Base-by-base conservation (phyloP, 345 rosid genomes). In the Populus pruinosa region DNA sequence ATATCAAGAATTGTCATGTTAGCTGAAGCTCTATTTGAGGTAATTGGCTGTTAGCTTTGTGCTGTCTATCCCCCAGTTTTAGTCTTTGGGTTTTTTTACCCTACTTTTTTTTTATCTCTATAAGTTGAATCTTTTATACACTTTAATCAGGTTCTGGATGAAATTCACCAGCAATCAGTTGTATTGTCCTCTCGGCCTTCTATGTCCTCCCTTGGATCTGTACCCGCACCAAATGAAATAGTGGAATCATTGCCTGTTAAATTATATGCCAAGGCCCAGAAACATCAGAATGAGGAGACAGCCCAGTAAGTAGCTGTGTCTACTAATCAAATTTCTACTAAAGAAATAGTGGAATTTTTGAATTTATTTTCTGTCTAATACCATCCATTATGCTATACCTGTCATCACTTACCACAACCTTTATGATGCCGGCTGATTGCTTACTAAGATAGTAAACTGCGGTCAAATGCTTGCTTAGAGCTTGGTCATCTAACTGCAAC, bases 21-120 rank as follows among this genome's bases (percentile, higher is more conserved):
- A 83, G 99, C 98, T 61, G 99, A 96, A 89, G 99, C 98, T 77
- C 83, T 96, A 25, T 96, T 96, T 84, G 99, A 96, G 98, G 99
- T 93, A 76, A 80, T 70, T 29, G 39, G 17, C 67, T 64, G 5
- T 29, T 64, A 21, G 16, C 25, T 56, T 69, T 59, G 8, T 49
- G 12, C 41, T 67, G 68, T 11, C 35, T 75, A 71, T 53, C 65
- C 16, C 64, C 72, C 18, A 35, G 27, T 49, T n/a, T 72, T 39
- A 64, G 49, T 62, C 11, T 18, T 55, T 8, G 18, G 10, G 0
- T 69, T 13, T 16, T 39, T 56, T 62, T 53, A 49, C 10, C 13
- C 17, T 35, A 11, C 27, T 29, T 72, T 77, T 72, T 77, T n/a
- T 69, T 59, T 41, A 16, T 82, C 74, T 78, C n/a, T 83, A 49